These are phyloP conservation scores for Sporothrix variecibatus DNA, from an alignment of 2,329 filamentous ascomycete species.

Conservation along the genomic window DNA sequence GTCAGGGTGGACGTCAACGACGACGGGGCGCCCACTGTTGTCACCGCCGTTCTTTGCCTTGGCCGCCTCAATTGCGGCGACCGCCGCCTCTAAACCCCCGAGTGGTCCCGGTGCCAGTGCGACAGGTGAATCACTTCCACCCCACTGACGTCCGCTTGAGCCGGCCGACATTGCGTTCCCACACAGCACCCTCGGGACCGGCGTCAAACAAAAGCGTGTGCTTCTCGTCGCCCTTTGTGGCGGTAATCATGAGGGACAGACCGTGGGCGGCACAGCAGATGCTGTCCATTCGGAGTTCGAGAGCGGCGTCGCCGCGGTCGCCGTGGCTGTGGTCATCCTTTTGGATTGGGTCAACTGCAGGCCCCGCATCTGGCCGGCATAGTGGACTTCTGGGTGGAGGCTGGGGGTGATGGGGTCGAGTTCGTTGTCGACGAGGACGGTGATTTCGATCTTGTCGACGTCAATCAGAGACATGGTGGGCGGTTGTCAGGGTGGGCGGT, in stretches of 20 bases:
- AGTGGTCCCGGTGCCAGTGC: conserved; percentile 59
- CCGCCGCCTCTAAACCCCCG: conserved; percentile 53
- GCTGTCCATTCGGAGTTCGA: conserved; percentile 51
- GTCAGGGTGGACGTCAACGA: conserved; percentile 54
- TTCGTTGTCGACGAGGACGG: conserved; percentile 57
- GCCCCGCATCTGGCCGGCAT: conserved; percentile 46
- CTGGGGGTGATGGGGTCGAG: conserved; percentile 54
- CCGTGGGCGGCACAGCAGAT: conserved; percentile 58
- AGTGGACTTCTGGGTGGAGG: conserved; percentile 45
- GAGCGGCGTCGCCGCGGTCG: conserved; percentile 44
- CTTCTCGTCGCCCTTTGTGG: conserved; percentile 45
- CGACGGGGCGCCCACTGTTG: conserved; percentile 35
- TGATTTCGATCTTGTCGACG: conserved; percentile 45
- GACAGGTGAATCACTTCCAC: conserved; percentile 53
- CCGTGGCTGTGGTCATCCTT: conserved; percentile 22
- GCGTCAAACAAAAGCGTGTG: conserved; percentile 56
- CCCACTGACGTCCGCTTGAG: conserved; percentile 45
- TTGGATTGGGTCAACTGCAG: conserved; percentile 40
- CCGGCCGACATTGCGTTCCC: conserved; percentile 51
- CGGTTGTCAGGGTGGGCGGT: not conserved
- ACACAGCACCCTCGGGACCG: conserved; percentile 54
- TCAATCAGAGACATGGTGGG: conserved; percentile 25
- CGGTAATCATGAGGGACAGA: conserved; percentile 54
- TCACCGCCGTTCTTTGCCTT: too few species aligned
- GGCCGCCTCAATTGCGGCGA: conserved; percentile 49